Evolutionary conservation across 169 alveolate genomes (phyloP).

Genomic region (Neospora caninum): DNA sequence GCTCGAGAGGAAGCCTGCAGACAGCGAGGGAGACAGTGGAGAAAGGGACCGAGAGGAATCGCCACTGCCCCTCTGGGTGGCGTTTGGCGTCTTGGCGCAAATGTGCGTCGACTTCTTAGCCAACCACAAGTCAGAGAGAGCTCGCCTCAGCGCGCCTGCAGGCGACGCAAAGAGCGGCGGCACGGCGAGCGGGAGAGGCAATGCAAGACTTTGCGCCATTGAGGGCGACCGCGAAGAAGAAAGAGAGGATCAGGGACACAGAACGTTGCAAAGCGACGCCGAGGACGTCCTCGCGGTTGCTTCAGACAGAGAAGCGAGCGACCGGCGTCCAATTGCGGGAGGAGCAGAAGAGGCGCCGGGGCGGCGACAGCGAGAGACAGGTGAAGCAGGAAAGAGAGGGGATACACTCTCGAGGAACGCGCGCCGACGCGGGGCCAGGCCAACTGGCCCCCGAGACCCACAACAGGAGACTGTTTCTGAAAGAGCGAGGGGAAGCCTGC

Average conservation of each 20-base stretch:
- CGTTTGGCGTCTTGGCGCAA: slow-evolving; percentile 11
- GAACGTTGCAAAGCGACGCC: no score
- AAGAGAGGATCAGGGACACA: no score
- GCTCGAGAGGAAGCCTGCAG: not conserved
- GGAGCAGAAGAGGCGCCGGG: not conserved
- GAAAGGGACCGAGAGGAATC: not conserved
- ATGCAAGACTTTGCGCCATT: no score
- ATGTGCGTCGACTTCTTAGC: slow-evolving; percentile 38
- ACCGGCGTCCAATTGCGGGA: not conserved
- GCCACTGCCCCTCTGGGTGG: slow-evolving; percentile 30
- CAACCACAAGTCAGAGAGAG: not conserved
- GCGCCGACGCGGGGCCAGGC: no score
- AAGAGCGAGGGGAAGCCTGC: no score
- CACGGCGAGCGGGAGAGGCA: no score
- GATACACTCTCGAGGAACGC: not conserved
- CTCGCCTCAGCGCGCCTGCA: not conserved
- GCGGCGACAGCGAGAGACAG: not conserved
- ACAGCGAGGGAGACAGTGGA: not conserved
- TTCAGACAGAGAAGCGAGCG: no score
- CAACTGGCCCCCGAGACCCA: no score
- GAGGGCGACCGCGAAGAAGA: no score
- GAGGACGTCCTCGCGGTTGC: no score
- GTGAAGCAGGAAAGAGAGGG: not conserved
- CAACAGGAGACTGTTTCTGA: no score
- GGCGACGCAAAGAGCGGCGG: not conserved